Evolutionary conservation across 208 protist genomes (phyloP).

Genomic region (Novymonas esmeraldas): DNA sequence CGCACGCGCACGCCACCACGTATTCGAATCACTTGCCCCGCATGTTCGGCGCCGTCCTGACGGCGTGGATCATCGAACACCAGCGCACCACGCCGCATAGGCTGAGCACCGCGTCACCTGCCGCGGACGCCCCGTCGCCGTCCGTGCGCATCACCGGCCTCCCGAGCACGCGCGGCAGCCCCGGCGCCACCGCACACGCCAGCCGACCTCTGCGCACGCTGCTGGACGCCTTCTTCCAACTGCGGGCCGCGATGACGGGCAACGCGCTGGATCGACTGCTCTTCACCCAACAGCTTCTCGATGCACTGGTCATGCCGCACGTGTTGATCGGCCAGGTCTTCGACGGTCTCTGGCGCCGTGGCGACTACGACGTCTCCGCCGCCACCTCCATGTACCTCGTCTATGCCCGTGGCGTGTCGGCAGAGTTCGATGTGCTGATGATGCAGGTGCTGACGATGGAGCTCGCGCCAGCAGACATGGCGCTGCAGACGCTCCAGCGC

Average conservation of each 20-base stretch:
- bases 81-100: not conserved
- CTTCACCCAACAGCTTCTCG: constrained; percentile 54
- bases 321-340: constrained; percentile 64
- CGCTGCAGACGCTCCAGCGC: constrained; percentile 68
- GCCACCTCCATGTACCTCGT: constrained; percentile 37
- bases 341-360: constrained; percentile 59
- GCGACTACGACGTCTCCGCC: constrained; percentile 42
- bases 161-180: not conserved
- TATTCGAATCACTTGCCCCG: constrained; percentile 51
- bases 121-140: constrained; percentile 1
- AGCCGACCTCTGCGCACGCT: constrained; percentile 24
- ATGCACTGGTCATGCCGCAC: constrained; percentile 75
- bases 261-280: constrained; percentile 15
- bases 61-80: constrained; percentile 48
- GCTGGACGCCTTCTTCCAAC: constrained; percentile 33
- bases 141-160: constrained; percentile 17
- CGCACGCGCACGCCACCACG: constrained; percentile 35
- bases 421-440: constrained; percentile 56
- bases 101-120: not conserved
- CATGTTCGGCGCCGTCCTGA: constrained; percentile 42
- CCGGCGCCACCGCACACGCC: not conserved
- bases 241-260: constrained; percentile 13
- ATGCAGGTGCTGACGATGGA: constrained; percentile 68
- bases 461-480: constrained; percentile 52
- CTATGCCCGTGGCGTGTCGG: constrained; percentile 14